A percentile compares a stretch with the other conserved stretches of the same genome.
Conservation (phyloP, 768 basidiomycete genomes). For the Russula olivacea region DNA sequence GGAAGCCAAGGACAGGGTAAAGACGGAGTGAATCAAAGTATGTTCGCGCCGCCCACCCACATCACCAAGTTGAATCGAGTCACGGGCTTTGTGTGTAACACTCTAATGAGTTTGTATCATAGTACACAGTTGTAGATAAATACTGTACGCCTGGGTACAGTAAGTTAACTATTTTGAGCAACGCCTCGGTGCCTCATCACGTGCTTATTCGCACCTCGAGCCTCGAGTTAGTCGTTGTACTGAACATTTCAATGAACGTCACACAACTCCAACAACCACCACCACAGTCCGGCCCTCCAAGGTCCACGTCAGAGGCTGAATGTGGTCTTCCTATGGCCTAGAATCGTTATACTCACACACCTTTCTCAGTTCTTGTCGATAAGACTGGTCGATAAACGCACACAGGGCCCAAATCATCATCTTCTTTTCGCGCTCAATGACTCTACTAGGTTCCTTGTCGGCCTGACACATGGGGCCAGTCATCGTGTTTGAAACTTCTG, state of each 20-base stretch:
- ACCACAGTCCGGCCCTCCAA: conserved; percentile 7
- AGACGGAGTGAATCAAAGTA: background rate
- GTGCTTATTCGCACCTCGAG: background rate
- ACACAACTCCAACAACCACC: conserved; percentile 21
- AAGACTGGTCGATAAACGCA: conserved; percentile 48
- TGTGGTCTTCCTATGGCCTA: background rate
- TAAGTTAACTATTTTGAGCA: background rate
- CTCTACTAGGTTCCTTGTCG: conserved; percentile 54
- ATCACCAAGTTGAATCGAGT: background rate
- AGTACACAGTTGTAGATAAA: too few relatives aligned
- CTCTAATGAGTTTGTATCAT: background rate
- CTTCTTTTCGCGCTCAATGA: conserved; percentile 56
- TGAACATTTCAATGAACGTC: conserved; percentile 18
- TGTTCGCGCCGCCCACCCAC: background rate
- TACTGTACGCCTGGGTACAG: background rate
- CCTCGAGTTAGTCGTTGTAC: background rate
- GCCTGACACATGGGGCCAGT: conserved; percentile 54
- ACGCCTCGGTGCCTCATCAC: too few relatives aligned
- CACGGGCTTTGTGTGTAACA: background rate
- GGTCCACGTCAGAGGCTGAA: conserved; percentile 20
- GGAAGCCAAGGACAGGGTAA: conserved; percentile 28
- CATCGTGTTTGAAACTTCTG: conserved; percentile 51
- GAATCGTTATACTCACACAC: background rate
- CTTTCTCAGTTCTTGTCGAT: conserved; percentile 36
- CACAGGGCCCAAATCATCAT: conserved; percentile 57